Base-by-base conservation (phyloP, 2,329 filamentous ascomycete species). In the Cordyceps tenuipes region DNA sequence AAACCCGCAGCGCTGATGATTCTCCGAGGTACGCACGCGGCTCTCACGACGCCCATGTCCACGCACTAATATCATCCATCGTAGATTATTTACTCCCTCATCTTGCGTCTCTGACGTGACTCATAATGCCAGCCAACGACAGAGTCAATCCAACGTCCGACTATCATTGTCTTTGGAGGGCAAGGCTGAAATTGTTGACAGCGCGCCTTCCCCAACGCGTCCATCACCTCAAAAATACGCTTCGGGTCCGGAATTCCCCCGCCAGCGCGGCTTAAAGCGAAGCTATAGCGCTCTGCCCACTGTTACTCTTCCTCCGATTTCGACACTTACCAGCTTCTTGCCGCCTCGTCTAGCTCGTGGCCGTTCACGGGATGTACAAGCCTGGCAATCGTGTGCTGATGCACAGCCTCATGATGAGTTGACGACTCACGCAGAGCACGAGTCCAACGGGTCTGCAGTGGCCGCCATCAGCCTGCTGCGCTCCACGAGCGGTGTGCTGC, bases 361-460 rank as follows among this genome's bases (percentile, higher is more conserved):
- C 59, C 83, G 93, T 60, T 96, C 92, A 61, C 86, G 90, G 59
- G 90, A 97, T 71, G 90, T 91, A 19, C 86, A 91, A 55, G 89
- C 88, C 7, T 97, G 93, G 93, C 90, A 96, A 68, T 91, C 91
- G 61, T 92, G 89, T 75, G 93, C 90, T 67, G 90, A 96, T 69
- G 86, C 87, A 8, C 89, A 94, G 65, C 77, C 83, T 56, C 86
- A 88, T 48, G 90, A 91, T 68, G 89, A 91, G 65, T 76, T 96
- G 59, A 91, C 87, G 23, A 83, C 83, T n/a, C 88, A 90, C 65
- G 89, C 89, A 10, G 88, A 93, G 73, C 86, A 90, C 66, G 90
- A 95, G 69, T 84, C 84, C 8, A 90, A 82, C 65, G 90, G 90
- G 23, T 92, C 89, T 47, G 90, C 90, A 58, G 83, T 88, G 62